Evolutionary conservation across 2,329 filamentous ascomycete genomes (phyloP), one percentile per base, ranked within the genome.

Genomic region (Plenodomus biglobosus): DNA sequence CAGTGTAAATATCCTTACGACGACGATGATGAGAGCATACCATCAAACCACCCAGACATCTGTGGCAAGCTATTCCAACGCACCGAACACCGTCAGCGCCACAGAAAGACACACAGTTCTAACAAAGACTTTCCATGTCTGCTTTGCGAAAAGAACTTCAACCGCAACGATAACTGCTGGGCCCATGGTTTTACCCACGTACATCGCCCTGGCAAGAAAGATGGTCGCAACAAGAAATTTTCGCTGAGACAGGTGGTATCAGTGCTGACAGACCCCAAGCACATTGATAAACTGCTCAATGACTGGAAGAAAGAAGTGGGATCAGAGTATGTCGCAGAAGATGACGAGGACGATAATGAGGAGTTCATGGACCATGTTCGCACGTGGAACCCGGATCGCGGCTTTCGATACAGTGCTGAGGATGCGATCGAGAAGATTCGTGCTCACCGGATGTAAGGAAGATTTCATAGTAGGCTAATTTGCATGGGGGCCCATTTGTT

Each of bases 131-230:
- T 58, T 39, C 24, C 40, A 6, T 71, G 68, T 49, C 45, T 46
- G 22, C 36, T 60, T 10, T 71, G 68, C 48, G 27, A 34, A 1
- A 69, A 57, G 34, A 38, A 30, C 3, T 71, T 71, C 50, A 58
- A 61, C 41, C 53, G 69, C 21, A 64, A 67, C 47, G 69, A 72
- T 56, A 72, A 72, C 47, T 65, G 59, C 46, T 61, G 58, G 47
- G 65, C 58, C n/a, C 69, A 72, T 46, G 59, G 61, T 38, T 58
- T 50, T 34, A 70, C 68, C 6, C 68, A 71, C 30, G 56, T 66
- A 19, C 48, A 39, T 37, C 54, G 50, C 16, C 61, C 61, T 16
- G 61, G 59, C 17, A 62, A 65, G 48, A 67, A 62, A 40, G 56
- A 54, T 19, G 64, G 65, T 18, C 56, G 64, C 21, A 68, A 68